phyloP scores from a whole-genome alignment of 257 asterid species.

The Rauvolfia tetraphylla region DNA sequence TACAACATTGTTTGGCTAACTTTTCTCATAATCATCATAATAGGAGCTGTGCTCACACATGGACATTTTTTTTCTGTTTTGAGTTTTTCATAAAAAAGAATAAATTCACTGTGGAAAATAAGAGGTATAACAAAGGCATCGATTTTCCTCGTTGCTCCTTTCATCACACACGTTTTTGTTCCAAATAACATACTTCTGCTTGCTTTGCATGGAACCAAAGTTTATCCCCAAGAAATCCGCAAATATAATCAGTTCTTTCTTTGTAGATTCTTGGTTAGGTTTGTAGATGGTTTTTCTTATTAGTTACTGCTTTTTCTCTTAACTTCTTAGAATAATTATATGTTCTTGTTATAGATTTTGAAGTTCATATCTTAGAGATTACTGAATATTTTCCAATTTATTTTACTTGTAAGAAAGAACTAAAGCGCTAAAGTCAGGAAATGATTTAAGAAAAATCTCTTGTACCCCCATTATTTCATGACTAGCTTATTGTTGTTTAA shows the following conservation, averaged over 20 bases:
- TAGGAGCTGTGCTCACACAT: background rate
- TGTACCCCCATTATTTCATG: background rate
- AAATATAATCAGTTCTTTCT: background rate
- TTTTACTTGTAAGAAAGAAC: background rate
- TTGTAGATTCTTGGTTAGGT: background rate
- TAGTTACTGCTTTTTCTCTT: background rate
- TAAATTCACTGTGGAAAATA: background rate
- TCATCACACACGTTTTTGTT: background rate
- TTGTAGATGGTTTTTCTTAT: background rate
- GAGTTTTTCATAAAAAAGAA: background rate
- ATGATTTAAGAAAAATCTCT: background rate
- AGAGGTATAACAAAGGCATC: background rate
- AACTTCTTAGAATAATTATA: background rate
- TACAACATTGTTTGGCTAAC: background rate
- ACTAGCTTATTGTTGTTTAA: background rate
- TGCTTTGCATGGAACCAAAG: background rate
- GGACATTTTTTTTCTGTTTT: background rate
- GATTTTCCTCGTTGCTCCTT: background rate
- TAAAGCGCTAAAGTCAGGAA: background rate
- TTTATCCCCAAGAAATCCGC: background rate
- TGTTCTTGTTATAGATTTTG: background rate
- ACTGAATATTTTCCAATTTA: background rate
- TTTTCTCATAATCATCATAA: background rate
- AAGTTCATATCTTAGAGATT: background rate
- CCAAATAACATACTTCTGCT: background rate